phyloP scores from a whole-genome alignment of 2,329 filamentous ascomycete genomes.

The Botrytis squamosa region DNA sequence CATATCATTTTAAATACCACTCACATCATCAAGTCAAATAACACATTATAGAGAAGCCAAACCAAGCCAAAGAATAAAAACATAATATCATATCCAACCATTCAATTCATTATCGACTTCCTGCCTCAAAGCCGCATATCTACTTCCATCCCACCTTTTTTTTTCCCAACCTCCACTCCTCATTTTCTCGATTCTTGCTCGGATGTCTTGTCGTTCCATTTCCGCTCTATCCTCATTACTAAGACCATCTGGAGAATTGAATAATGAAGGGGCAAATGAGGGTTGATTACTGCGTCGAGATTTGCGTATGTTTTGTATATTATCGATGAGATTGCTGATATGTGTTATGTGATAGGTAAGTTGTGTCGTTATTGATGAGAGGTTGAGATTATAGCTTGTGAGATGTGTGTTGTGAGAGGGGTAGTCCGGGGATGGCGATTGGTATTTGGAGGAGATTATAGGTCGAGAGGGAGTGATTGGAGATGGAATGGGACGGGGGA shows the following conservation, averaged over 20 bases:
- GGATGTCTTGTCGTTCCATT: slow-evolving; percentile 3
- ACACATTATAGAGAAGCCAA: not conserved
- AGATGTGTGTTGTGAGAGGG: not conserved
- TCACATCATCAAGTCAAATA: slow-evolving; percentile 3
- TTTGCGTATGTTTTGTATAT: slow-evolving; percentile 24
- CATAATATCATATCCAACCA: slow-evolving; percentile 6
- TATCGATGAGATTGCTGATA: slow-evolving; percentile 25
- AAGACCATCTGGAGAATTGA: slow-evolving; percentile 5
- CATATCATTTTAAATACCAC: not conserved
- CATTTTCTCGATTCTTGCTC: slow-evolving; percentile 27
- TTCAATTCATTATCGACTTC: slow-evolving; percentile 23
- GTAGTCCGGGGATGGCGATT: slow-evolving; percentile 1
- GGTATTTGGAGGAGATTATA: not conserved
- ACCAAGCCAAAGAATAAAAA: not conserved
- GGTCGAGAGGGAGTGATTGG: not conserved
- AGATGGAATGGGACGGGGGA: not conserved
- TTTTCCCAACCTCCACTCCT: slow-evolving; percentile 30
- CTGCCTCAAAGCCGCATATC: slow-evolving; percentile 35
- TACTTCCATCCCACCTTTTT: slow-evolving; percentile 31
- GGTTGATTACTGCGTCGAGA: slow-evolving; percentile 29
- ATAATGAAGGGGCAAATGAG: slow-evolving; percentile 4
- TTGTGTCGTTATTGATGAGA: slow-evolving; percentile 24
- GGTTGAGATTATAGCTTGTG: slow-evolving; percentile 22
- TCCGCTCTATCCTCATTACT: not conserved
- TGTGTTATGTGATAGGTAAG: slow-evolving; percentile 20